phyloP scores from a whole-genome alignment of 2,329 filamentous ascomycete species.

The Coniochaeta sp. region DNA sequence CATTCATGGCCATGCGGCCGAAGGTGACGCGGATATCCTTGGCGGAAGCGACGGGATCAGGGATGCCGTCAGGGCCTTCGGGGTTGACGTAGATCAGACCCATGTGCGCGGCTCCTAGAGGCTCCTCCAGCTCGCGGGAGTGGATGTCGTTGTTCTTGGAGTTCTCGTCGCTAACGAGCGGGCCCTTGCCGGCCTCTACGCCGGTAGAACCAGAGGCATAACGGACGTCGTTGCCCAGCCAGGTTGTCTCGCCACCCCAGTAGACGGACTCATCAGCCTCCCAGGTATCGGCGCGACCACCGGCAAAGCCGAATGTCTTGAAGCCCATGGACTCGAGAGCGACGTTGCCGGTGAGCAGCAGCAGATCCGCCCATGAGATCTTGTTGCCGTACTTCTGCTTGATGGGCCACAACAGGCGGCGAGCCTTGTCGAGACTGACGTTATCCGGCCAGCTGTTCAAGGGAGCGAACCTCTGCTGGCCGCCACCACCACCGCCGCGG shows the following conservation, averaged over 20 bases:
- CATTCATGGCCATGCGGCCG: constrained; percentile 74
- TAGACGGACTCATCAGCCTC: constrained; percentile 70
- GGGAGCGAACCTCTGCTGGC: constrained; percentile 73
- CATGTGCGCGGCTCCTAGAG: constrained; percentile 63
- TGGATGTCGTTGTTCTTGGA: constrained; percentile 42
- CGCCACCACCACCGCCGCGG: constrained; percentile 65
- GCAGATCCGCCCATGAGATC: constrained; percentile 72
- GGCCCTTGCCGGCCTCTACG: constrained; percentile 20
- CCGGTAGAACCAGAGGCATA: constrained; percentile 49
- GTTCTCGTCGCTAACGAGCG: constrained; percentile 23
- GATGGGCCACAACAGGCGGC: constrained; percentile 70
- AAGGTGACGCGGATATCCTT: constrained; percentile 69
- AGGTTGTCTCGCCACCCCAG: constrained; percentile 70
- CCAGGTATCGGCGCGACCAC: constrained; percentile 64
- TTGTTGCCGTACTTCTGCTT: constrained; percentile 81
- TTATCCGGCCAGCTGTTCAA: constrained; percentile 82
- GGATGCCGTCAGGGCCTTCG: constrained; percentile 65
- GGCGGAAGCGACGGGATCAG: constrained; percentile 62
- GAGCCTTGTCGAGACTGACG: constrained; percentile 70
- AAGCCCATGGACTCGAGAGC: constrained; percentile 71
- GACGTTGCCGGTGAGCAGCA: constrained; percentile 67
- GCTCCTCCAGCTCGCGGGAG: constrained; percentile 58
- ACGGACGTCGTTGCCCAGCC: constrained; percentile 67
- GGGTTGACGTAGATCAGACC: constrained; percentile 80
- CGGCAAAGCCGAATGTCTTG: constrained; percentile 66